Conservation (phyloP, 2,329 filamentous ascomycete species). For the Fusarium sulawesiense region DNA sequence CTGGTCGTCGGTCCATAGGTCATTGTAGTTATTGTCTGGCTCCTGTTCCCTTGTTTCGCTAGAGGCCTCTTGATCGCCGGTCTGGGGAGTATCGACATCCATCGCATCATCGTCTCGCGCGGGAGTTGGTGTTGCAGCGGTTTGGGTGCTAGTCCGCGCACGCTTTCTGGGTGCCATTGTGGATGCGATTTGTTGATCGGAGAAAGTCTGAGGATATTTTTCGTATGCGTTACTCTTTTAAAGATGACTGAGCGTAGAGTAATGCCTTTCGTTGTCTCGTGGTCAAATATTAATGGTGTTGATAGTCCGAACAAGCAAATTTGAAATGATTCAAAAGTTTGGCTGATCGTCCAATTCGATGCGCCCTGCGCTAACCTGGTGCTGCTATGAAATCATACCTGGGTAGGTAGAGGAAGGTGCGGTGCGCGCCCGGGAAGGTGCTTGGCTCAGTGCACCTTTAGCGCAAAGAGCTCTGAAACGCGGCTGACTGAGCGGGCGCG, state of each 20-base stretch:
- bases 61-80: constrained; percentile 59
- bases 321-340: constrained; percentile 19
- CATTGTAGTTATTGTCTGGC: constrained; percentile 56
- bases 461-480: constrained; percentile 27
- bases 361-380: neutral
- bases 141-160: constrained; percentile 64
- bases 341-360: constrained; percentile 7
- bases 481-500: constrained; percentile 29
- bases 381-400: constrained; percentile 31
- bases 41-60: constrained; percentile 40
- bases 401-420: neutral
- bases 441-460: constrained; percentile 13
- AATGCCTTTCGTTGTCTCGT: neutral
- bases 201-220: neutral
- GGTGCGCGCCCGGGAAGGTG: neutral
- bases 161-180: constrained; percentile 78
- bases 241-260: neutral
- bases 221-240: neutral
- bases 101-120: constrained; percentile 69
- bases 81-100: constrained; percentile 67
- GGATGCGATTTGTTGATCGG: neutral
- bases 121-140: constrained; percentile 67
- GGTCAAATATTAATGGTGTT: neutral
- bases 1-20: constrained; percentile 95
- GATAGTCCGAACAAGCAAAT: constrained; percentile 2